Base-by-base conservation (phyloP, 2,329 filamentous ascomycete species). In the Capronia coronata region DNA sequence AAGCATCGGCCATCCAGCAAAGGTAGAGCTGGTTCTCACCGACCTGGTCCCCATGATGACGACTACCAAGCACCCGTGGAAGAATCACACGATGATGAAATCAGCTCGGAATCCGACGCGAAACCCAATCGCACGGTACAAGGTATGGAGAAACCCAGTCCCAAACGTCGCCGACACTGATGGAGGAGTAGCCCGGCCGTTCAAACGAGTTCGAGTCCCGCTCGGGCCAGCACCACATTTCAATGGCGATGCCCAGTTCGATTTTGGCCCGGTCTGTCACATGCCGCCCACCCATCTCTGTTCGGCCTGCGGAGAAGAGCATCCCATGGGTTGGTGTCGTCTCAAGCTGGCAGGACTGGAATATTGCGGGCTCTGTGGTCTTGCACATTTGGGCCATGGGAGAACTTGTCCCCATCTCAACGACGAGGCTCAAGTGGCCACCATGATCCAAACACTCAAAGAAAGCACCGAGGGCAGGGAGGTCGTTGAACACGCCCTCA, bases 361-460 rank as follows among this genome's bases (percentile, higher is more conserved):
- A 59, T 67, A 75, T 57, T 87, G 83, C 64, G 75, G 75, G 5
- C 71, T 85, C 5, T 86, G 83, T 54, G 80, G 81, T 13, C 71
- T 79, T 18, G 77, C 78, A 1, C 81, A 84, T 61, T 78, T 72
- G 54, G 80, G 80, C 2, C 62, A 71, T 46, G 65, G 67, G 1
- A 71, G 77, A 25, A 74, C 72, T 7, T 87, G 83, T 60, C 78
- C 81, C 11, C 78, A 82, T 61, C 72, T 87, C 44, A 71, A 70
- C 46, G 79, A 79, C 2, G 78, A 85, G 54, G 76, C 74, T 2
- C 76, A 86, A 60, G 71, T 88, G 13, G 72, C 76, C 46, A 68
- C 76, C 16, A 84, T 87, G 73, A 68, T 88, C 13, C 74, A 79
- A 48, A 75, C 77, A 0, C 64, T 88, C 18, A 79, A 79, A 59